Base-by-base conservation (phyloP, 345 rosid species). In the Gossypium bickii region DNA sequence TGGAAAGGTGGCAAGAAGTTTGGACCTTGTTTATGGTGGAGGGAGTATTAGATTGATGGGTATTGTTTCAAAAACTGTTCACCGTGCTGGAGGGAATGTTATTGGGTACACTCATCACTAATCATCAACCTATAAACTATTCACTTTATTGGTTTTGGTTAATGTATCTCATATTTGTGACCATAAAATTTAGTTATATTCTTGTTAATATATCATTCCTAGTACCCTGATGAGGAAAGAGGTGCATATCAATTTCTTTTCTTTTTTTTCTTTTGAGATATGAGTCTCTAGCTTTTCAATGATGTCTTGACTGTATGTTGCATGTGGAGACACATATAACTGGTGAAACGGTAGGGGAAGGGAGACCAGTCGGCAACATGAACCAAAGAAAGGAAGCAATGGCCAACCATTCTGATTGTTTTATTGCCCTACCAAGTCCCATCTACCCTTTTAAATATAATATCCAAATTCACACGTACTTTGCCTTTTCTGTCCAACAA, bases 41-140 rank as follows among this genome's bases (percentile, higher is more conserved):
- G 96, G 98, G 24, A 92, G 98, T 80, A 78, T 92, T 51, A 97
- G 97, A 15, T 80, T 93, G 73, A 93, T 93, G 98, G 98, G 98
- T 48, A 83, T 89, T 83, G 81, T 92, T 55, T 93, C 97, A 75
- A 90, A 90, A 80, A 89, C 90, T 74, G 97, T 93, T 75, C 83
- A 75, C 81, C 75, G 80, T 69, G 98, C 97, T 45, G 97, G 98
- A 63, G 87, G 98, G 74, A 92, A 90, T 78, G 97, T 93, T 64
- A 75, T 90, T n/a, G 97, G 97, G 98, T 93, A 62, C 49, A 78
- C 9, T 9, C 11, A 44, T 29, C 52, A 48, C 0, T 7, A 24
- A 29, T 29, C 4, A 29, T 29, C 12, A 53, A 18, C 2, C 8
- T 24, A 55, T 55, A 3, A 11, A 55, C 34, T n/a, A 55, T n/a